Conservation (phyloP, 495 filamentous ascomycete species). For the Daldinia concentrica region DNA sequence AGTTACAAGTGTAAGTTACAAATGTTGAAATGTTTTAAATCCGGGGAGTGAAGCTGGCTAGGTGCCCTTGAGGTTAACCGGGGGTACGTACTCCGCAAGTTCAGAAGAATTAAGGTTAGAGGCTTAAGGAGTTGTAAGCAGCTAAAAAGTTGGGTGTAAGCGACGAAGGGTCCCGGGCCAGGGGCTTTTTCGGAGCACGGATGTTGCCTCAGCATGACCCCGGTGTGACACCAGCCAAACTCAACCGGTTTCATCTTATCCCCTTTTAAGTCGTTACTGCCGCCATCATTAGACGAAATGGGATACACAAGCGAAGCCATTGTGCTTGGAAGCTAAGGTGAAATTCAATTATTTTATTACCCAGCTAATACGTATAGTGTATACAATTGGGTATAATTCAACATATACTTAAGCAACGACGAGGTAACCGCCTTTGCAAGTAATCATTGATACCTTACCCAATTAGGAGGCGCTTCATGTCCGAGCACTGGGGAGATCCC, state of each 20-base stretch:
- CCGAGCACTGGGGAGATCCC: slow-evolving; percentile 10
- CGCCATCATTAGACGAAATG: slow-evolving; percentile 22
- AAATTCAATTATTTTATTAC: background rate
- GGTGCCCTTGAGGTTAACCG: slow-evolving; percentile 5
- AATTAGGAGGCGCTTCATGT: slow-evolving; percentile 8
- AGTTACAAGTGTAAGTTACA: background rate
- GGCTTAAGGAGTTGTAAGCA: slow-evolving; percentile 5
- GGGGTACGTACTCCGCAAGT: slow-evolving; percentile 10
- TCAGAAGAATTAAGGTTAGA: slow-evolving; percentile 33
- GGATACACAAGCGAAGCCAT: slow-evolving; percentile 20
- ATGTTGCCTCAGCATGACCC: slow-evolving; percentile 46
- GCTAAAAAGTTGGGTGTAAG: background rate
- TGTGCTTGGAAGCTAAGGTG: background rate
- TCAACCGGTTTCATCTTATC: slow-evolving; percentile 43
- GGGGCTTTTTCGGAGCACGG: slow-evolving; percentile 41
- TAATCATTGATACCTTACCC: background rate
- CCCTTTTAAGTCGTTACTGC: slow-evolving; percentile 16
- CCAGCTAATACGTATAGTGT: too few species aligned
- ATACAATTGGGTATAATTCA: background rate
- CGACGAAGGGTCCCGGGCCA: slow-evolving; percentile 21
- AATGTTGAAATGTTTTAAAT: slow-evolving; percentile 14
- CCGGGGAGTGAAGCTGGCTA: background rate
- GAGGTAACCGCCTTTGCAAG: background rate
- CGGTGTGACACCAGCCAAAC: slow-evolving; percentile 47
- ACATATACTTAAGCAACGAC: slow-evolving; percentile 11